Percentiles rank a stretch among this genome's conserved stretches.
Evolutionary conservation across 345 rosid species (phyloP).

Genomic region (Reutealis trisperma): DNA sequence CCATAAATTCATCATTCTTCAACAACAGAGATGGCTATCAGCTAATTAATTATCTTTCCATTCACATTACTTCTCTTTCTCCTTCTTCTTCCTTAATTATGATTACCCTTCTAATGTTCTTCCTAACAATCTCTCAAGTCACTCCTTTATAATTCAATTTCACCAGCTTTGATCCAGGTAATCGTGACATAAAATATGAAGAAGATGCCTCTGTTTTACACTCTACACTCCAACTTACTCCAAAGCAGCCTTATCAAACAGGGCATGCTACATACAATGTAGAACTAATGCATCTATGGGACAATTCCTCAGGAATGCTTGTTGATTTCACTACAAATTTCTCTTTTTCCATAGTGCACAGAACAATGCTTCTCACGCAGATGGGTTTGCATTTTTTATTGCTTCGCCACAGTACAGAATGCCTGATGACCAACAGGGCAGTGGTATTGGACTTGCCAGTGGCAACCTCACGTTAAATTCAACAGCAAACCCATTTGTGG

Average conservation of each 20-base stretch:
- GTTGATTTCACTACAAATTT: background rate
- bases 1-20: no score
- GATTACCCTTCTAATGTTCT: background rate
- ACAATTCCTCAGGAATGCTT: background rate
- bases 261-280: background rate
- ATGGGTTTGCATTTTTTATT: background rate
- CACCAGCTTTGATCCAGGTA: slow-evolving; percentile 16
- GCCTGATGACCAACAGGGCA: background rate
- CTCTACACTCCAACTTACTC: background rate
- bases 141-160: slow-evolving; percentile 19
- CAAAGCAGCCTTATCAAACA: background rate
- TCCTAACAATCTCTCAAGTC: background rate
- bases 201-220: background rate
- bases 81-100: no score
- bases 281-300: background rate
- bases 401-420: background rate
- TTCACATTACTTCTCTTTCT: no score
- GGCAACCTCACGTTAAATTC: background rate
- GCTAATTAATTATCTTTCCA: no score
- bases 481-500: background rate
- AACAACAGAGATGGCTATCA: no score
- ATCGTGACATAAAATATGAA: background rate
- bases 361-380: background rate
- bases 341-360: background rate
- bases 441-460: background rate